These are phyloP conservation scores for Saccharomyces uvarum DNA, from an alignment of 1,139 yeast genomes.

Conservation along the genomic window DNA sequence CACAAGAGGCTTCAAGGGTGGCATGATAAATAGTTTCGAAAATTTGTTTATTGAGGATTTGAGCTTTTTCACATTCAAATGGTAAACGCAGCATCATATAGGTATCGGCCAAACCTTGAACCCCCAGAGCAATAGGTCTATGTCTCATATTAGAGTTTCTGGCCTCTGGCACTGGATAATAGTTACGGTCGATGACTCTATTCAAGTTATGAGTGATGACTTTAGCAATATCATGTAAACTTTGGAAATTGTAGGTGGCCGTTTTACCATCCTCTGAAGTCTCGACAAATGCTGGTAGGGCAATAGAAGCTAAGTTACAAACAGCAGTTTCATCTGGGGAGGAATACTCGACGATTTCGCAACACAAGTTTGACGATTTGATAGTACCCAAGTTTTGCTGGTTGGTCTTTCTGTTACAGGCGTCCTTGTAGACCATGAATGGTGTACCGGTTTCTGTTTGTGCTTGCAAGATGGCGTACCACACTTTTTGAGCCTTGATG, in stretches of 20 bases:
- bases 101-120: slow-evolving; percentile 85
- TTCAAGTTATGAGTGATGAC: slow-evolving; percentile 69
- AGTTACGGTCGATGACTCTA: slow-evolving; percentile 68
- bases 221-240: slow-evolving; percentile 65
- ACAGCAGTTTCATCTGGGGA: slow-evolving; percentile 86
- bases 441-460: slow-evolving; percentile 94
- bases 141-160: slow-evolving; percentile 61
- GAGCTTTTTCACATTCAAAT: slow-evolving; percentile 70
- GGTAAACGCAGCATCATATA: slow-evolving; percentile 71
- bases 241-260: slow-evolving; percentile 58
- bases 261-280: slow-evolving; percentile 42
- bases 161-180: slow-evolving; percentile 71
- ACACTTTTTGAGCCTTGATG: slow-evolving; percentile 76
- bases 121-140: slow-evolving; percentile 84
- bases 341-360: slow-evolving; percentile 85
- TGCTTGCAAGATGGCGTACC: slow-evolving; percentile 81
- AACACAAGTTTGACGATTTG: slow-evolving; percentile 82
- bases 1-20: slow-evolving; percentile 72
- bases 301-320: slow-evolving; percentile 82
- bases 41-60: slow-evolving; percentile 62
- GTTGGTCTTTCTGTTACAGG: slow-evolving; percentile 75
- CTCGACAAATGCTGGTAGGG: slow-evolving; percentile 58
- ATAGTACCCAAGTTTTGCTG: slow-evolving; percentile 83
- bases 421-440: slow-evolving; percentile 83
- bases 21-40: slow-evolving; percentile 89